Evolutionary conservation across 371 early-diverging fungal species (phyloP).

Genomic region (Dinochytrium kinnereticum): DNA sequence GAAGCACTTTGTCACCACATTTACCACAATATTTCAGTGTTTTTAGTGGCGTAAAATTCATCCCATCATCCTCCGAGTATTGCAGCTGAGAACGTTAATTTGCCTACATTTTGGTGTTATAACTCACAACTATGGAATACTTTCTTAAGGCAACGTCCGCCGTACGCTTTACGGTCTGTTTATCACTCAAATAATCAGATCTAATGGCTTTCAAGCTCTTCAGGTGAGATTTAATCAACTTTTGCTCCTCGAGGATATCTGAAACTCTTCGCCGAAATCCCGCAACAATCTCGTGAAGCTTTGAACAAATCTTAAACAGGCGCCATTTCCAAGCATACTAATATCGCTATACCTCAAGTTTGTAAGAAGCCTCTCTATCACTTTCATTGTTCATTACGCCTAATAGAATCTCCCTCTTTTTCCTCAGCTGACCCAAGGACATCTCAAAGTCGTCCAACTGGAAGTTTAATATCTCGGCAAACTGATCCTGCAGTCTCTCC

Average conservation of each 20-base stretch:
- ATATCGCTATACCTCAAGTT: constrained; percentile 38
- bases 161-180: constrained; percentile 35
- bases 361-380: constrained; percentile 43
- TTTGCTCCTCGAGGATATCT: constrained; percentile 49
- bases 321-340: too few relatives aligned
- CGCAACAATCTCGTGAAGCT: constrained; percentile 44
- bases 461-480: constrained; percentile 50
- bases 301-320: not conserved
- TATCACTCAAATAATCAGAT: constrained; percentile 33
- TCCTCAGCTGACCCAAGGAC: constrained; percentile 43
- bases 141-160: constrained; percentile 44
- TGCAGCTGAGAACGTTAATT: constrained; percentile 29
- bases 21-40: constrained; percentile 42
- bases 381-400: constrained; percentile 33
- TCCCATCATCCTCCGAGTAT: constrained; percentile 42
- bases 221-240: constrained; percentile 38
- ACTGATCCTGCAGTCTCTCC: constrained; percentile 49
- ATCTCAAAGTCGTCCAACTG: constrained; percentile 57
- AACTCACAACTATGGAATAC: constrained; percentile 41
- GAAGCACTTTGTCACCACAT: constrained; percentile 46
- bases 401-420: constrained; percentile 46
- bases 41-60: constrained; percentile 34
- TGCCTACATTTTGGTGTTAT: not conserved
- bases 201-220: constrained; percentile 32
- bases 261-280: constrained; percentile 42